Evolutionary conservation across 306 rosid species (phyloP), one percentile per base, ranked within the genome.

Genomic region (Sechiopsis laciniata): DNA sequence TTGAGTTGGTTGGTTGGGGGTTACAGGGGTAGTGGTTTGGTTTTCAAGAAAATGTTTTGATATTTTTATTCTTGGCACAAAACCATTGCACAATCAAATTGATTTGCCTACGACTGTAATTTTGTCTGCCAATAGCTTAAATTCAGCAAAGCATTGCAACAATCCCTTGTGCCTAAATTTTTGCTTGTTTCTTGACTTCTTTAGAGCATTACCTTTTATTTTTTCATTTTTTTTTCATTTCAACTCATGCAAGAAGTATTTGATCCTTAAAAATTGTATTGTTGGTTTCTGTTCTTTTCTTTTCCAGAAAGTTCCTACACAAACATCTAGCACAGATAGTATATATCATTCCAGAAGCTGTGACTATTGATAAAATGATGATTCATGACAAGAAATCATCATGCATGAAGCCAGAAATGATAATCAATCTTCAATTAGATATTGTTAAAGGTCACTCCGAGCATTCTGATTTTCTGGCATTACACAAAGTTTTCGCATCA

Each of bases 291-390:
- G 60, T 61, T 52, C 71, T 35, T 77, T 72, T 74, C 73, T 55
- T 77, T 81, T 77, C 15, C 87, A 88, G 91, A 77, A 42, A 88
- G 48, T 88, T 90, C 55, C 82, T 67, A 26, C 68, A 73, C 80
- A 11, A 10, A 64, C 85, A 88, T 81, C 91, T 86, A 79, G 88
- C 90, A 0, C 90, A 84, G 83, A 86, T 88, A 20, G 85, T 83
- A 63, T 83, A 82, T 78, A 57, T 90, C 77, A 78, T 91, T 67
- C 86, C 89, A 26, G 89, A 91, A 79, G 85, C 86, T 48, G 26
- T 87, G 60, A 72, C 63, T 16, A 72, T 88, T 48, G 87, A 86
- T 40, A 81, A 69, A 79, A 79, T 80, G 68, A 53, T 84, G 55
- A 78, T 84, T 59, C 84, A 78, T 61, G 90, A 88, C 81, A 80